Percentiles rank a stretch among this genome's conserved stretches.
Evolutionary conservation across 208 protist species (phyloP).

Genomic region (Phytomonas francai): DNA sequence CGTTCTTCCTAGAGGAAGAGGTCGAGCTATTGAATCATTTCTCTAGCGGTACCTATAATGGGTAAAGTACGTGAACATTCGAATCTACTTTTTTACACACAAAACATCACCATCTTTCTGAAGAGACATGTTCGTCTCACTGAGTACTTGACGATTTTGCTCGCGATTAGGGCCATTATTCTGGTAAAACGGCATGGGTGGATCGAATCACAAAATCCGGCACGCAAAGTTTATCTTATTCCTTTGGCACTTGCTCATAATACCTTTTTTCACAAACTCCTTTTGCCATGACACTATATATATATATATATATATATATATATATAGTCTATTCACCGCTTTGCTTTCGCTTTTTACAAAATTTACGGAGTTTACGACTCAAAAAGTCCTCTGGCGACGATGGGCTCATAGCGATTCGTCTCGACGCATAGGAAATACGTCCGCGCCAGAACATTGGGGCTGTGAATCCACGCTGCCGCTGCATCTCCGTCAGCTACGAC

Average conservation of each 20-base stretch:
- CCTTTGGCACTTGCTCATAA: too few relatives aligned
- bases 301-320: conserved; percentile 13
- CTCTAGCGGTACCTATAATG: not conserved
- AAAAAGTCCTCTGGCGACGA: conserved; percentile 34
- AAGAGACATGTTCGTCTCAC: not conserved
- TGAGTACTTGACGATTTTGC: not conserved
- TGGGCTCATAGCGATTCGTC: conserved; percentile 45
- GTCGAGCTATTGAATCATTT: not conserved
- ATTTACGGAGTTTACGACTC: not conserved
- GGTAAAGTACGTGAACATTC: not conserved
- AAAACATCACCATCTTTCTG: not conserved
- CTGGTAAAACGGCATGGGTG: too few relatives aligned
- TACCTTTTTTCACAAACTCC: not conserved
- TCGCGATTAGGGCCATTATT: too few relatives aligned
- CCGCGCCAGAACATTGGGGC: conserved; percentile 20
- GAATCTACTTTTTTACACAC: not conserved
- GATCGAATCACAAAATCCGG: too few relatives aligned
- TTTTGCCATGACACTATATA: too few relatives aligned
- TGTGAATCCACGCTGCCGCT: conserved; percentile 9
- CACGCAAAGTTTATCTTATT: too few relatives aligned
- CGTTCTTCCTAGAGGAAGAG: not conserved
- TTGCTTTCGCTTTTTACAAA: conserved; percentile 3
- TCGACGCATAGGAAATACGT: conserved; percentile 43
- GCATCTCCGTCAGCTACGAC: not conserved
- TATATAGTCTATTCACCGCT: too few relatives aligned